Base-by-base conservation (phyloP, 2,329 filamentous ascomycete genomes). In the Pestalotiopsis sp. region DNA sequence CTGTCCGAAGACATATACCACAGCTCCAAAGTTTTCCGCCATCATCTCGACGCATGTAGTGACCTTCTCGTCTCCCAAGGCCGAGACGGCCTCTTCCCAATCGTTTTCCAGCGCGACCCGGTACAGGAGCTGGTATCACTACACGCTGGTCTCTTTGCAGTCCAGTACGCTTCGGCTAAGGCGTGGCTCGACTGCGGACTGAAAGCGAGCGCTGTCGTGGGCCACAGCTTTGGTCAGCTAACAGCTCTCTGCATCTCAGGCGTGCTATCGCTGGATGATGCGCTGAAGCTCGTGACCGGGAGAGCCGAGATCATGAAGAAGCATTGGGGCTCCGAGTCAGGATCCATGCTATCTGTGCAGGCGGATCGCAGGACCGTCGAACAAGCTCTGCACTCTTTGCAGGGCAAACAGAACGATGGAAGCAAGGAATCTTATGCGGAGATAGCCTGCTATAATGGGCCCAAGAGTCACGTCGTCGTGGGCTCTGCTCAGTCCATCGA, bases 141-240 rank as follows among this genome's bases (percentile, higher is more conserved):
- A 2, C 84, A 86, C 66, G 71, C 78, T 0, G 72, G 68, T 2
- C 72, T 84, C 1, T 80, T 84, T 14, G 75, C 81, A 3, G 66
- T 81, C 2, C 80, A 83, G 70, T 82, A 82, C 63, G 71, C 81
- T 3, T 76, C 64, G 9, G 78, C 80, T 0, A 73, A 68, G 65
- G 66, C 69, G 13, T 82, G 80, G 81, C 76, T 82, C 0, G 79
- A 80, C 56, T 74, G 71, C n/a, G 80, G 81, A 1, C 52, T 81
- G 4, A 38, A 69, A 17, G 68, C 71, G 2, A 67, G 64, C 3
- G 75, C 72, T 11, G 71, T 81, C 0, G 74, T 83, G 1, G 82
- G 82, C 1, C 81, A 83, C 70, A 81, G 78, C 68, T 80, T 83
- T 39, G 82, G 82, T 2, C 77, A 84, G 70, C 73, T 84, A 4